A percentile compares a stretch with the other conserved stretches of the same genome.
Evolutionary conservation across 2,329 filamentous ascomycete genomes (phyloP).

Genomic region (Arthroderma sp.): DNA sequence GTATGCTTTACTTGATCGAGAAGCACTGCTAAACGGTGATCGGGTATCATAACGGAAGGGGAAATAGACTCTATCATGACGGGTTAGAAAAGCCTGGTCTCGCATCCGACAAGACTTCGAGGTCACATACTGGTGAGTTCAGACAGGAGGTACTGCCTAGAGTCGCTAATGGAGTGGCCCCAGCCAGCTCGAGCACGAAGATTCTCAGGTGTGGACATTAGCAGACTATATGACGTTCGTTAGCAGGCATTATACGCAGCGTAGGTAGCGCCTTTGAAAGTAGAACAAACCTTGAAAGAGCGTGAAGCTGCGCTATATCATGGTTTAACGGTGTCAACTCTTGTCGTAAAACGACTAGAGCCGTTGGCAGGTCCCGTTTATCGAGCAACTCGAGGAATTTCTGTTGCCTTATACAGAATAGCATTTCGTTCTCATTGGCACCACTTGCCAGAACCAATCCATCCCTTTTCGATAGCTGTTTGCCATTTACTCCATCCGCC

Average conservation of each 20-base stretch:
- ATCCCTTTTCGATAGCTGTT: slow-evolving; percentile 23
- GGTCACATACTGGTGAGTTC: slow-evolving; percentile 62
- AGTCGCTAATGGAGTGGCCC: slow-evolving; percentile 68
- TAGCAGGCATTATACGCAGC: slow-evolving; percentile 3
- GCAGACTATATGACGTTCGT: slow-evolving; percentile 44
- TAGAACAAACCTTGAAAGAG: slow-evolving; percentile 56
- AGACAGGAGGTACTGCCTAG: slow-evolving; percentile 61
- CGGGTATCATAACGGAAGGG: slow-evolving; percentile 91
- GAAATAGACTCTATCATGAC: slow-evolving; percentile 63
- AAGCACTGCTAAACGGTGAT: slow-evolving; percentile 71
- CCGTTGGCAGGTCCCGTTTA: slow-evolving; percentile 56
- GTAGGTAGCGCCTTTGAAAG: not conserved
- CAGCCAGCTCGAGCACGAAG: slow-evolving; percentile 65
- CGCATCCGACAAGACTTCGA: not conserved
- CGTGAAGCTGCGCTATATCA: slow-evolving; percentile 64
- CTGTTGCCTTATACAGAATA: slow-evolving; percentile 80
- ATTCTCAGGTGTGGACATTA: slow-evolving; percentile 80
- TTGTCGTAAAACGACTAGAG: slow-evolving; percentile 69
- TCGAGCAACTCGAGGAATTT: slow-evolving; percentile 91
- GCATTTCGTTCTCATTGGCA: slow-evolving; percentile 66
- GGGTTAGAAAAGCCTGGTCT: slow-evolving; percentile 14
- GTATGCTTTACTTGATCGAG: slow-evolving; percentile 71
- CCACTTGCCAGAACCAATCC: slow-evolving; percentile 64
- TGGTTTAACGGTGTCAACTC: slow-evolving; percentile 80
- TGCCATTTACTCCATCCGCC: slow-evolving; percentile 12